Base-by-base conservation (phyloP, 1,284 basidiomycete genomes). In the Cryptococcus amylolentus region DNA sequence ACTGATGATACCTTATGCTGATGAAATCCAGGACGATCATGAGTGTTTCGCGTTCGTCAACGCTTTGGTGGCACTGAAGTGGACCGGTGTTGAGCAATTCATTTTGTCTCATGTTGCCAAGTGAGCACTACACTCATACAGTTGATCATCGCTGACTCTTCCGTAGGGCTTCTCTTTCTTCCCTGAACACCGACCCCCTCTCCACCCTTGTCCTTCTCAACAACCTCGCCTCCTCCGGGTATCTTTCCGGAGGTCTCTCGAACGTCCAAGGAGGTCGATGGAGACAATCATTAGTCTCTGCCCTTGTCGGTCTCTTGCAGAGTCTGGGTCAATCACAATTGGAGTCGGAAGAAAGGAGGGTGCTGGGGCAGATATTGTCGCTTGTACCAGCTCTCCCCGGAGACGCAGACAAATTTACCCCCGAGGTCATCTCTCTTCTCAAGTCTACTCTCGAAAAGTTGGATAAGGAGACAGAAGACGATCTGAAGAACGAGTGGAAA, bases 81-180 rank as follows among this genome's bases (percentile, higher is more conserved):
- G 77, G 77, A 54, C 66, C 9, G 77, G 77, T 23, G 57, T 75
- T 18, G 76, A 77, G 60, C 77, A 78, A 56, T 78, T 78, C 64
- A 46, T 78, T 1, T 62, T 78, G 5, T 69, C 75, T 2, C 71
- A 72, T 49, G 57, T 76, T 35, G 68, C 69, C 7, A 64, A 64
- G 68, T 71, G 41, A 58, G 67, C 56, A 10, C 5, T 13, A 1
- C 39, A 16, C 31, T 44, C 48, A 55, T 58, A 50, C 35, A 42
- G 8, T 35, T 28, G 8, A 20, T 42, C 10, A 42, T 7, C 18
- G 13, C 20, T 8, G 7, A 20, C 16, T 13, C 42, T 56, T 55
- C 54, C 31, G 53, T 40, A 69, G 68, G 20, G 61, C 68, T 2
- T 66, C 70, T 6, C 56, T 72, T 5, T 63, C 64, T 0, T 60